Base-by-base conservation (phyloP, 306 rosid genomes). In the Pyrus bretschneideri region DNA sequence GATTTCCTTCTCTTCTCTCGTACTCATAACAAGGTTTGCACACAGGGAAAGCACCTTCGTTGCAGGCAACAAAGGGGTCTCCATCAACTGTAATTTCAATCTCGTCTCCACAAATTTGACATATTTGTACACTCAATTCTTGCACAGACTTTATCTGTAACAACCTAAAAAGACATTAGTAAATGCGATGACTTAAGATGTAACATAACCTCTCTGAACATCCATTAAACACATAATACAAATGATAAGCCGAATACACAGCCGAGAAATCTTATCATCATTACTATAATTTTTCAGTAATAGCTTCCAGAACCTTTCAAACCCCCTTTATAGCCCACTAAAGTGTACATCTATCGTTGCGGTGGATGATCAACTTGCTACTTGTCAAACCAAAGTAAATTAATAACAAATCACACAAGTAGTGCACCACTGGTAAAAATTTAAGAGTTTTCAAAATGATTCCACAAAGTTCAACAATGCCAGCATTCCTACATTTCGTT, bases 31-130 rank as follows among this genome's bases (percentile, higher is more conserved):
- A 93, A 59, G 90, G 93, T 78, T 93, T 87, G 55, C 98, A 93
- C 63, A 93, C 93, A 9, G 98, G 98, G 84, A 93, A 91, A 60
- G 98, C 98, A 86, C 98, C 89, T 77, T 93, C 98, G 25, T 93
- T 93, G 88, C 98, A 91, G 27, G 98, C 98, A 85, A 93, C 98
- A 83, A 93, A 89, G 11, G 88, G 91, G 86, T 93, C 98, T 77
- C 98, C 95, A 17, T 91, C 96, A 27, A 81, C 90, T 2, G 96
- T 89, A 64, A 93, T 76, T 81, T 89, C 98, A 18, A 93, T 79
- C 82, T 88, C 95, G 66, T 93, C 98, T 35, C 90, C 90, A 72
- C 96, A 93, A 81, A 93, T 93, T 73, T 91, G 95, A 80, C 98
- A 93, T 76, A 81, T 81, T 83, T 93, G 98, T 44, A 91, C 98